These are phyloP conservation scores for Salvia miltiorrhiza DNA, from an alignment of 257 asterid species.

Conservation along the genomic window DNA sequence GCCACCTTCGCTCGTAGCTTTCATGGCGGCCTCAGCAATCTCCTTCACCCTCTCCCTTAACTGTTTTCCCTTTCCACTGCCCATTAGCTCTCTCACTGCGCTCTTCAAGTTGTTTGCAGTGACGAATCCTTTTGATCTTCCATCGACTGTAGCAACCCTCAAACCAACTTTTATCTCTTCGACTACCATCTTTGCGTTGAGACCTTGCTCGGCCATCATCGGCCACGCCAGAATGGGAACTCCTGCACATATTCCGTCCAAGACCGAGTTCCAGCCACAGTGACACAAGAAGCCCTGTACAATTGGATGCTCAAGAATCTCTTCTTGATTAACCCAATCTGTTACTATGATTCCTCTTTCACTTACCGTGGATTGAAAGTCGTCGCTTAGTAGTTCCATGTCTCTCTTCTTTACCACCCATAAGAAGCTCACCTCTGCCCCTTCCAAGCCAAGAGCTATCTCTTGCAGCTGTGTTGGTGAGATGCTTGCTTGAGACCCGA, in stretches of 20 bases:
- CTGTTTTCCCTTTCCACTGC: constrained; percentile 41
- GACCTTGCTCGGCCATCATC: constrained; percentile 71
- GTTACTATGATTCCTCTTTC: constrained; percentile 52
- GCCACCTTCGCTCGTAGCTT: constrained; percentile 54
- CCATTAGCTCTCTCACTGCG: constrained; percentile 51
- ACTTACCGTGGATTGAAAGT: constrained; percentile 29
- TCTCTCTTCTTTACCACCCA: constrained; percentile 50
- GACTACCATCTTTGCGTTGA: constrained; percentile 57
- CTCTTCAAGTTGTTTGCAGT: constrained; percentile 39
- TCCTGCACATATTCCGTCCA: constrained; percentile 64
- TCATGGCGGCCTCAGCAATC: constrained; percentile 38
- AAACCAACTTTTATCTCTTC: constrained; percentile 62
- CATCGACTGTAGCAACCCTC: constrained; percentile 37
- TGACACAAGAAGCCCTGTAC: constrained; percentile 66
- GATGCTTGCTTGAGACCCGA: constrained; percentile 69
- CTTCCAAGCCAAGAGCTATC: constrained; percentile 46
- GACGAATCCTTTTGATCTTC: constrained; percentile 52
- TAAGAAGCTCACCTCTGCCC: constrained; percentile 42
- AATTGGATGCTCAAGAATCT: constrained; percentile 42
- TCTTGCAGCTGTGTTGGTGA: constrained; percentile 44
- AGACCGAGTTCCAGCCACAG: constrained; percentile 73
- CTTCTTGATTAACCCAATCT: constrained; percentile 73
- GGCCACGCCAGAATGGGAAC: constrained; percentile 85
- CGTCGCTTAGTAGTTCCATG: background rate
- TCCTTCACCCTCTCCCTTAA: constrained; percentile 39